These are phyloP conservation scores for Calonectria honghensis DNA, from an alignment of 2,329 filamentous ascomycete species.

Conservation along the genomic window DNA sequence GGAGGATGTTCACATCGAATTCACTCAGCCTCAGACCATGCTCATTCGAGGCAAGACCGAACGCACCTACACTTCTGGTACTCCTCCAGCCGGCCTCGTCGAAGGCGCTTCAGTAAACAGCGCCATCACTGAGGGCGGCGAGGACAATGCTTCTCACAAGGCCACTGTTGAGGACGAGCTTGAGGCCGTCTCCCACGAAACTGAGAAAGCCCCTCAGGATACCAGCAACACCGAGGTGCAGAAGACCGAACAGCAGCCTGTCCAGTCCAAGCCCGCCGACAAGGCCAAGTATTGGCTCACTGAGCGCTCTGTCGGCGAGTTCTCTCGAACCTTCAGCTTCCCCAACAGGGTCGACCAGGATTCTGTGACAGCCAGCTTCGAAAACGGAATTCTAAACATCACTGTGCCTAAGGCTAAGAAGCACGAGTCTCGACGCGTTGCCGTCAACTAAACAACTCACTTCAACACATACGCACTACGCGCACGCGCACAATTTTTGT, in stretches of 20 bases:
- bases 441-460: slow-evolving; percentile 66
- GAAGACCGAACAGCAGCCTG: slow-evolving; percentile 46
- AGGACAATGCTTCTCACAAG: slow-evolving; percentile 65
- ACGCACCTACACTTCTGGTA: slow-evolving; percentile 75
- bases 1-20: slow-evolving; percentile 85
- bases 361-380: slow-evolving; percentile 76
- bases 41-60: slow-evolving; percentile 82
- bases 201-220: neutral
- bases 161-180: slow-evolving; percentile 80
- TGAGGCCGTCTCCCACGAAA: slow-evolving; percentile 52
- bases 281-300: slow-evolving; percentile 81
- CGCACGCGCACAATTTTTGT: neutral
- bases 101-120: slow-evolving; percentile 63
- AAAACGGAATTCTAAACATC: slow-evolving; percentile 79
- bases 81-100: slow-evolving; percentile 67
- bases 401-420: slow-evolving; percentile 80
- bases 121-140: slow-evolving; percentile 64
- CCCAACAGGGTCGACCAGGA: slow-evolving; percentile 78
- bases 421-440: slow-evolving; percentile 73
- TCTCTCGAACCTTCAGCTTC: slow-evolving; percentile 81
- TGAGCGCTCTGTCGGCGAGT: slow-evolving; percentile 80
- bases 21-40: slow-evolving; percentile 84
- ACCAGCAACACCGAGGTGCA: slow-evolving; percentile 20
- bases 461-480: no score
- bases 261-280: slow-evolving; percentile 60